A percentile compares a stretch with the other conserved stretches of the same genome.
These are phyloP conservation scores for Insectozyma bohioensis DNA, from an alignment of 1,139 yeast species.

Conservation along the genomic window DNA sequence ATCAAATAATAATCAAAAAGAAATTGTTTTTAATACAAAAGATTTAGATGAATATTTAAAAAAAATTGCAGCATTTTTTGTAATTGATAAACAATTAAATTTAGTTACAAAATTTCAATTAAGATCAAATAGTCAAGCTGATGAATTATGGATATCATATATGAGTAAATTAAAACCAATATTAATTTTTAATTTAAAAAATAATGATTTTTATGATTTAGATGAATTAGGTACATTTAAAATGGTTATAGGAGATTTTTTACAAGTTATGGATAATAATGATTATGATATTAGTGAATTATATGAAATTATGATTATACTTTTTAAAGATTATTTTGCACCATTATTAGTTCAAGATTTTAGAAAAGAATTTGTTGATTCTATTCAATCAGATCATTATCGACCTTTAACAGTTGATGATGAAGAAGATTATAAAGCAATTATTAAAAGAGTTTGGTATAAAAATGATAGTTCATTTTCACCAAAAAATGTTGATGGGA, in stretches of 20 bases:
- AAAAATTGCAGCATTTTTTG: constrained; percentile 72
- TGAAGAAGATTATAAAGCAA: constrained; percentile 57
- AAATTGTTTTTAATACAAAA: constrained; percentile 22
- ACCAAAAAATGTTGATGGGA: constrained; percentile 28
- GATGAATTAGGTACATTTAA: constrained; percentile 42
- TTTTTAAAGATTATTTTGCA: constrained; percentile 63
- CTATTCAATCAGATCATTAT: constrained; percentile 79
- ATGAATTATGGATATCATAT: constrained; percentile 78
- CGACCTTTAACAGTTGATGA: constrained; percentile 79
- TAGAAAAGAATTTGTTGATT: constrained; percentile 56
- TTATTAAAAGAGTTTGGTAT: constrained; percentile 71
- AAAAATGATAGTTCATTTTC: constrained; percentile 50
- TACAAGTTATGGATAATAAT: constrained; percentile 75
- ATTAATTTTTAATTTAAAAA: constrained; percentile 35
- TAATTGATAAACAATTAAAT: constrained; percentile 69
- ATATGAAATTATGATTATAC: constrained; percentile 58
- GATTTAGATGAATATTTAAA: constrained; percentile 54
- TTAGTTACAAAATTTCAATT: constrained; percentile 55
- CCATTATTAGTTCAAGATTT: constrained; percentile 57
- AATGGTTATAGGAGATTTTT: constrained; percentile 65
- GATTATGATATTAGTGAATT: constrained; percentile 61
- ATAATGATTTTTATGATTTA: constrained; percentile 26
- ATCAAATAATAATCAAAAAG: constrained; percentile 14
- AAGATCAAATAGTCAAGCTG: constrained; percentile 56
- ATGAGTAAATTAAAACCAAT: constrained; percentile 59